Base-by-base conservation (phyloP, 192 early-diverging fungal genomes). In the Podila verticillata region DNA sequence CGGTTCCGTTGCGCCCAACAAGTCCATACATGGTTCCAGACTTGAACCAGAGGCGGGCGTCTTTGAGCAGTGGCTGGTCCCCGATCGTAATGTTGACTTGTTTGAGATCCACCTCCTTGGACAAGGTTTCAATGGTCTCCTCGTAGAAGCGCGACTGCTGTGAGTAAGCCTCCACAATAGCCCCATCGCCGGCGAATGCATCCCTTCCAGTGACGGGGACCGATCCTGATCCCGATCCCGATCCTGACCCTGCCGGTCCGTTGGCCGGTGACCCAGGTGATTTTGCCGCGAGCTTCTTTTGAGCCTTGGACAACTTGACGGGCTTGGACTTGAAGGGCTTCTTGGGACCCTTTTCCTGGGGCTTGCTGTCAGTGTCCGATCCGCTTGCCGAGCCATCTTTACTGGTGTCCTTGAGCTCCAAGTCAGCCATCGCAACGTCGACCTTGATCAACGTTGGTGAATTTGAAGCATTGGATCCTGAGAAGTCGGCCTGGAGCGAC, bases 91-190 rank as follows among this genome's bases (percentile, higher is more conserved):
- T 85, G 74, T 93, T 93, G 57, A 98, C 94, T 5, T 84, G 86
- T 67, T 89, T 91, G 15, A 95, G 86, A 77, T 94, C 92, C 8
- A 95, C 87, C 48, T 97, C 94, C 82, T 92, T 95, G 35, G 90
- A 91, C 6, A 92, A 71, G 4, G 94, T 93, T 24, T 91, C 89
- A 1, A 95, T 59, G 0, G 96, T 96, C 72, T 95, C 94, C 10
- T 75, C 83, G 73, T 97, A 92, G 84, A 96, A 97, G 29, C 96
- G 90, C 57, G 93, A 94, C 69, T 93, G 91, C 72, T 95, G 93
- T 3, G 93, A 92, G 54, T 84, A 91, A 3, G 92, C 93, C 57
- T 89, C 85, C 13, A 93, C 84, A n/a, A 78, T 63, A 1, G 90
- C 85, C 13, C 68, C 69, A 36, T 80, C 72, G 19, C 61, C 68